phyloP scores from a whole-genome alignment of 1,284 basidiomycete species.

The Xerocomus amazonicus region DNA sequence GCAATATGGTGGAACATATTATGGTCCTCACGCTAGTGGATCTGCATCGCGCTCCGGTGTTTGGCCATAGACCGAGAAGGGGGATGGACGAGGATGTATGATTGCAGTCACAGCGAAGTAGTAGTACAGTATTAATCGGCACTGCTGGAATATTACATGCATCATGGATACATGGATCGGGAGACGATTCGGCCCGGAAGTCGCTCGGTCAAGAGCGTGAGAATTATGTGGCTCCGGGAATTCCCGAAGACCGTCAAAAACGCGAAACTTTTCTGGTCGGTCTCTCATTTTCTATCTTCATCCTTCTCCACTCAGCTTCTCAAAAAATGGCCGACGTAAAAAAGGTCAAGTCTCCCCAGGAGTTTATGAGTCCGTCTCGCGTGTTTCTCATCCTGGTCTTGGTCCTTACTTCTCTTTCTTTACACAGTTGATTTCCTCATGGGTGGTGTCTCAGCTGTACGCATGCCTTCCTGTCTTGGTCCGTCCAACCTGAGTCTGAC shows the following conservation, averaged over 20 bases:
- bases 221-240: constrained; percentile 37
- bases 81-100: constrained; percentile 17
- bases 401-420: neutral
- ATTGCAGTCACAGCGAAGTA: constrained; percentile 4
- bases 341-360: constrained; percentile 76
- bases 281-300: constrained; percentile 37
- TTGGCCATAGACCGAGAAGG: constrained; percentile 26
- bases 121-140: constrained; percentile 6
- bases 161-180: too few relatives aligned
- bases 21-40: constrained; percentile 21
- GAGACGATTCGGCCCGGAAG: neutral
- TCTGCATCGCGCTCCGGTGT: constrained; percentile 22
- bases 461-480: constrained; percentile 30
- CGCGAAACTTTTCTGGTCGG: constrained; percentile 36
- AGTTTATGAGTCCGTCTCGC: constrained; percentile 57
- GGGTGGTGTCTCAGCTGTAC: constrained; percentile 87
- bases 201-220: constrained; percentile 36
- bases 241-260: constrained; percentile 37
- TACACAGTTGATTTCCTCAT: constrained; percentile 90
- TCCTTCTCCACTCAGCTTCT: constrained; percentile 48
- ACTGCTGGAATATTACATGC: neutral
- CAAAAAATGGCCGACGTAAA: constrained; percentile 74
- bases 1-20: constrained; percentile 29
- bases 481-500: constrained; percentile 10
- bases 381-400: neutral